Evolutionary conservation across 257 asterid species (phyloP).

Genomic region (Solanum habrochaites): DNA sequence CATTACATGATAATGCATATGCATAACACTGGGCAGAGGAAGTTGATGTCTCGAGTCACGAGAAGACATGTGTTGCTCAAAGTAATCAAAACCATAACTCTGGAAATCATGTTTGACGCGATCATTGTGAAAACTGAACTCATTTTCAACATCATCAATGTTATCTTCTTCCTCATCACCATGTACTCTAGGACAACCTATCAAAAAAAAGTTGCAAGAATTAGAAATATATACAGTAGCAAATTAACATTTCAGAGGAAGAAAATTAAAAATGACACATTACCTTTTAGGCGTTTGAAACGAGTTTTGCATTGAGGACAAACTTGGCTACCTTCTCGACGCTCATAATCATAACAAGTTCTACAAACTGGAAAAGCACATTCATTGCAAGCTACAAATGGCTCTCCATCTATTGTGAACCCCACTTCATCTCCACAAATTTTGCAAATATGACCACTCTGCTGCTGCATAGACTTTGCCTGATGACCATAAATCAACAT

Average conservation of each 20-base stretch:
- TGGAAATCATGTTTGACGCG: neutral
- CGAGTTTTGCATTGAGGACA: conserved; percentile 34
- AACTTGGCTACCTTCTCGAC: conserved; percentile 20
- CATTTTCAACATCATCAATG: conserved; percentile 17
- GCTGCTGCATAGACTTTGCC: conserved; percentile 1
- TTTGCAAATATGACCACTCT: conserved; percentile 3
- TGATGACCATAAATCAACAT: neutral
- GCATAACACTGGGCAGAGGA: conserved; percentile 3
- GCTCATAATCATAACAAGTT: conserved; percentile 29
- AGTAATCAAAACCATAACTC: neutral
- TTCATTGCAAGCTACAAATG: conserved; percentile 23
- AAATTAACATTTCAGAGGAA: neutral
- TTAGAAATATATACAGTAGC: neutral
- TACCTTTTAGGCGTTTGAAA: conserved; percentile 22
- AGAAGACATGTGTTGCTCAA: neutral
- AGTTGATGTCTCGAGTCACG: neutral
- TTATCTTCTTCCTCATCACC: conserved; percentile 28
- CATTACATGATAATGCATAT: neutral
- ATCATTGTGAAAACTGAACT: conserved; percentile 8
- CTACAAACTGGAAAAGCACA: conserved; percentile 31
- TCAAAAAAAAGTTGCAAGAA: neutral
- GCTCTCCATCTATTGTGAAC: conserved; percentile 14
- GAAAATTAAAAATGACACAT: neutral
- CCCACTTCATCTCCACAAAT: conserved; percentile 26
- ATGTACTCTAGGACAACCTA: conserved; percentile 20